Evolutionary conservation across 2,329 filamentous ascomycete genomes (phyloP).

Genomic region (Cercospora nicotianae): DNA sequence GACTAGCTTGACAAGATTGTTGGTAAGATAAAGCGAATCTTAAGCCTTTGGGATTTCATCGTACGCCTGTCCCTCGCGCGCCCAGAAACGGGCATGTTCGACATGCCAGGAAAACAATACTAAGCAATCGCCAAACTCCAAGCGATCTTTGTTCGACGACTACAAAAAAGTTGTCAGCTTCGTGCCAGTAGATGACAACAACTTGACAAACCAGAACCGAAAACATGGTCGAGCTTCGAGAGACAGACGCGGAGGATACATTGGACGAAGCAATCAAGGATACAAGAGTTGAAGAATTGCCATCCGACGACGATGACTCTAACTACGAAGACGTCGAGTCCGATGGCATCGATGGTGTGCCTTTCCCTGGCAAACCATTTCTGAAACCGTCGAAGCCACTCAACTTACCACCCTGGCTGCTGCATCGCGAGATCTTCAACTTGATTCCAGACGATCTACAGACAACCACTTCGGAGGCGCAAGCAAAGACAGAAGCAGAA

Average conservation of each 20-base stretch:
- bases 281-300: conserved; percentile 38
- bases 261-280: conserved; percentile 33
- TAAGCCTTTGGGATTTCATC: background rate
- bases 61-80: background rate
- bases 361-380: conserved; percentile 33
- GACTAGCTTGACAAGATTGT: background rate
- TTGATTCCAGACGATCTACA: conserved; percentile 30
- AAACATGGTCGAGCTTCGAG: conserved; percentile 19
- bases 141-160: conserved; percentile 20
- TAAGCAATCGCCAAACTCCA: conserved; percentile 26
- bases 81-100: background rate
- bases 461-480: conserved; percentile 30
- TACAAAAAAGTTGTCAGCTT: background rate
- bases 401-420: conserved; percentile 32
- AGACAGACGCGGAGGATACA: conserved; percentile 28
- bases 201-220: background rate
- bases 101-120: conserved; percentile 31
- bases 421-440: conserved; percentile 25
- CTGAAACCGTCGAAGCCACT: conserved; percentile 12
- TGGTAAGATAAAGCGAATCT: background rate
- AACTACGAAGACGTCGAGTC: conserved; percentile 27
- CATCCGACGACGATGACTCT: conserved; percentile 33
- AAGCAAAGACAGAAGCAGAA: conserved; percentile 27
- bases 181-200: background rate
- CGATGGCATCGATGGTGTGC: conserved; percentile 27